phyloP scores from a whole-genome alignment of 805 yeast species.

The Wilhelminamyces savonicus region DNA sequence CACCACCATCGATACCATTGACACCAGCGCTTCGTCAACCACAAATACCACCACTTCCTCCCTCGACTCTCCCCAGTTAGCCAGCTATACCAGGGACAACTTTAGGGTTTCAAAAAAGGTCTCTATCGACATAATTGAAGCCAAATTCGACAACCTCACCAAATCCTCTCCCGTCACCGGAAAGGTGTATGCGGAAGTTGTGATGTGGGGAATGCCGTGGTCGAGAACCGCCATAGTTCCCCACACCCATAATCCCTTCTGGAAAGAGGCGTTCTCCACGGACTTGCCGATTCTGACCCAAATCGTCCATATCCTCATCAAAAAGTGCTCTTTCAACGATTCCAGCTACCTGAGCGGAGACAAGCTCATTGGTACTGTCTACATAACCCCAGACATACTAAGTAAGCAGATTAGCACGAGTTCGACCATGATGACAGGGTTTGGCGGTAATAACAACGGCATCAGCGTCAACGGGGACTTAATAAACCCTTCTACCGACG shows the following conservation, averaged over 20 bases:
- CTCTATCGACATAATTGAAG: constrained; percentile 58
- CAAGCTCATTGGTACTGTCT: constrained; percentile 46
- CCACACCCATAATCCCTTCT: constrained; percentile 53
- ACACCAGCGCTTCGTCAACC: no score
- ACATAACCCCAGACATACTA: constrained; percentile 47
- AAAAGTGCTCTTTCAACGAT: constrained; percentile 19
- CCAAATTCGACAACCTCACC: constrained; percentile 37
- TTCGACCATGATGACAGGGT: constrained; percentile 29
- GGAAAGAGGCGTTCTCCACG: constrained; percentile 75
- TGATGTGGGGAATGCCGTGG: constrained; percentile 70
- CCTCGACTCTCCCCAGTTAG: constrained; percentile 2
- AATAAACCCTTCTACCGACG: constrained; percentile 4
- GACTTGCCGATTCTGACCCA: constrained; percentile 52
- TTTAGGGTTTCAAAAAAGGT: constrained; percentile 51
- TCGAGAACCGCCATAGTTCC: constrained; percentile 66
- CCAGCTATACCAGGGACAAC: constrained; percentile 18
- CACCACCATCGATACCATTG: background rate
- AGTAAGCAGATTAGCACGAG: constrained; percentile 22
- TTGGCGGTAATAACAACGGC: constrained; percentile 13
- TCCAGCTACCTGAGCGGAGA: constrained; percentile 26
- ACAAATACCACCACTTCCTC: no score
- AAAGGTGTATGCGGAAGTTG: constrained; percentile 60
- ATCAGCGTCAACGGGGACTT: constrained; percentile 14
- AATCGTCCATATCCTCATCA: constrained; percentile 45
- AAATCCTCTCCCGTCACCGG: constrained; percentile 7